Evolutionary conservation across 2,329 filamentous ascomycete species (phyloP).

Genomic region (Lachnellula hyalina): DNA sequence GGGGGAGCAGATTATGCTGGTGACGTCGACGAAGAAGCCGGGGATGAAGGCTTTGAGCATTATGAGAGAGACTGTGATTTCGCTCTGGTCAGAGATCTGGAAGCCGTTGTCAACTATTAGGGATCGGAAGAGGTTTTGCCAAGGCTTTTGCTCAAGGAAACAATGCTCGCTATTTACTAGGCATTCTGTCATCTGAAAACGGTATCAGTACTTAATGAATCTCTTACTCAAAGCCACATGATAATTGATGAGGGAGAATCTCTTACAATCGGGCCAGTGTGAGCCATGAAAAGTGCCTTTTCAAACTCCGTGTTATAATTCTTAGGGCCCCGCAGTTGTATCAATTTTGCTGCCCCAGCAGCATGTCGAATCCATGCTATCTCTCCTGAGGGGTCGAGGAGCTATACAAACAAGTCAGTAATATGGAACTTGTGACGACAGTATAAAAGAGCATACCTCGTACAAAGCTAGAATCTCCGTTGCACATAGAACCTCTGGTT

Average conservation of each 20-base stretch:
- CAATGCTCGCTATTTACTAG: conserved; percentile 21
- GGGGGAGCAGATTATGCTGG: conserved; percentile 12
- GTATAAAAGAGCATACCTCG: conserved; percentile 18
- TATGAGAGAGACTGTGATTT: conserved; percentile 19
- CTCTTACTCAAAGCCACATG: neutral
- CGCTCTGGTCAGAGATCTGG: conserved; percentile 19
- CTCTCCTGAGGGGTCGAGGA: conserved; percentile 29
- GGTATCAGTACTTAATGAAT: neutral
- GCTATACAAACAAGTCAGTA: conserved; percentile 18
- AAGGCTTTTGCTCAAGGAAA: conserved; percentile 19
- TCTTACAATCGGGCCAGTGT: conserved; percentile 31
- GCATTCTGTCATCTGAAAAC: conserved; percentile 21
- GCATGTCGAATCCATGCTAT: conserved; percentile 32
- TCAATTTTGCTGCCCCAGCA: conserved; percentile 29
- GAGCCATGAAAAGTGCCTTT: conserved; percentile 32
- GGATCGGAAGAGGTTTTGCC: conserved; percentile 20
- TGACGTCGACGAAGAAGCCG: conserved; percentile 30
- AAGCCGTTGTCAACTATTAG: conserved; percentile 15
- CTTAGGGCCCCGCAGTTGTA: conserved; percentile 28
- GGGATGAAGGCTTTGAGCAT: conserved; percentile 24
- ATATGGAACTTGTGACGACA: conserved; percentile 14
- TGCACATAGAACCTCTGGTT: conserved; percentile 24
- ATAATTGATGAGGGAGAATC: neutral
- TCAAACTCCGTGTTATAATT: conserved; percentile 33
- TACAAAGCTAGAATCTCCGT: conserved; percentile 25